Evolutionary conservation across 1,284 basidiomycete genomes (phyloP), one percentile per base, ranked within the genome.

Genomic region (Rhodotorula glutinis): DNA sequence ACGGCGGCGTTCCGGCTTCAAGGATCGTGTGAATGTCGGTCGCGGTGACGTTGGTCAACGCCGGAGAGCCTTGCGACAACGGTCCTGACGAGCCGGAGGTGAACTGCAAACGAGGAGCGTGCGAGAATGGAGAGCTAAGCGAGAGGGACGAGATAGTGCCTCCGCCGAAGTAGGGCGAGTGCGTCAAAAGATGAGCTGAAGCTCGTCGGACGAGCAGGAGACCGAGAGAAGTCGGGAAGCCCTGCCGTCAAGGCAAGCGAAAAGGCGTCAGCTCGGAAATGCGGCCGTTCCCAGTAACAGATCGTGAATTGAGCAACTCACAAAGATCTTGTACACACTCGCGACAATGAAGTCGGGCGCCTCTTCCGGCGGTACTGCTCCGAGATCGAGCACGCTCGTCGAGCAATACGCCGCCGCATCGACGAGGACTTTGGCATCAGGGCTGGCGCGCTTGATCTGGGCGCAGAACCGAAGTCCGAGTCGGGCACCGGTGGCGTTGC

Each of bases 291-390:
- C 23, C 3, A 23, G 4, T n/a, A 23, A 13, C n/a, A n/a, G 33
- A 38, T 38, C 33, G 33, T 38, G 33, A 38, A 11, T 11, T 5
- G 7, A 38, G 43, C 5, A 29, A 58, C 67, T 13, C 46, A 69
- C 67, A 69, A 91, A 90, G 86, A 91, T 90, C 74, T 92, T 92
- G 81, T 92, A 92, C 74, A 91, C 90, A 51, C 87, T 89, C 61
- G 91, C 77, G 0, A 86, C 88, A 83, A 92, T 86, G 8, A 89
- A 85, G 0, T 86, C 90, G 27, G 91, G 82, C 2, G 89, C 90
- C 10, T 90, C 89, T 10, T 87, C 88, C 74, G 91, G 88, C 27
- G 90, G 79, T n/a, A 91, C 77, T 2, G 86, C 87, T 73, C 83
- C 81, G 75, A 89, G 90, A 52, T 89, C 88, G 17, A 88, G 81